A percentile compares a stretch with the other conserved stretches of the same genome.
Conservation (phyloP, 768 basidiomycete species). For the Tulasnella sp. region DNA sequence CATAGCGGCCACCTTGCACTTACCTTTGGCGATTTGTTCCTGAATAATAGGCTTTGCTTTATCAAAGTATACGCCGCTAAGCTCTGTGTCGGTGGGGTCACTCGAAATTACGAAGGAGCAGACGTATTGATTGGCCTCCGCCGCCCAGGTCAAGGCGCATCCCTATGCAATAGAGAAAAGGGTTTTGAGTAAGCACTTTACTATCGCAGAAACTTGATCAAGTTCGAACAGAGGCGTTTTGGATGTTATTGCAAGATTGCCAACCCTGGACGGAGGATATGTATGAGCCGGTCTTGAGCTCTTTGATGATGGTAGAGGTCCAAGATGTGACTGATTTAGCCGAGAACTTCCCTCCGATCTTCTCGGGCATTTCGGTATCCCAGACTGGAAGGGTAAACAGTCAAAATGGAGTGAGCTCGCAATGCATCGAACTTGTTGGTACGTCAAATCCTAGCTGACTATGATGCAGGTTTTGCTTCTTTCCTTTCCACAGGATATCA, state of each 20-base stretch:
- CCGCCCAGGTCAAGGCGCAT: conserved; percentile 8
- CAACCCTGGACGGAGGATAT: background rate
- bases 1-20: background rate
- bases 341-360: background rate
- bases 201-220: background rate
- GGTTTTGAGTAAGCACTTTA: too few species aligned
- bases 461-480: background rate
- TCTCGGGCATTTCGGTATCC: conserved; percentile 12
- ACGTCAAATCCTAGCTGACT: conserved; percentile 5
- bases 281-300: conserved; percentile 14
- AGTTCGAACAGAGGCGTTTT: background rate
- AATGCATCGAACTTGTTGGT: too few species aligned
- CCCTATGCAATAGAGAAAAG: background rate
- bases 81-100: background rate
- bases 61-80: conserved; percentile 4
- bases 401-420: too few species aligned
- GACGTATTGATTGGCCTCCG: conserved; percentile 7
- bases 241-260: conserved; percentile 14
- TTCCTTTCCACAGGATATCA: background rate
- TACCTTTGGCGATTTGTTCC: conserved; percentile 11
- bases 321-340: background rate
- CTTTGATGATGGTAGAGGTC: background rate
- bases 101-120: conserved; percentile 8
- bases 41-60: conserved; percentile 10
- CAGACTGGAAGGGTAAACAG: too few species aligned